A percentile compares a stretch with the other conserved stretches of the same genome.
Evolutionary conservation across 768 basidiomycete genomes (phyloP).

Genomic region (Peribolospora baueri): DNA sequence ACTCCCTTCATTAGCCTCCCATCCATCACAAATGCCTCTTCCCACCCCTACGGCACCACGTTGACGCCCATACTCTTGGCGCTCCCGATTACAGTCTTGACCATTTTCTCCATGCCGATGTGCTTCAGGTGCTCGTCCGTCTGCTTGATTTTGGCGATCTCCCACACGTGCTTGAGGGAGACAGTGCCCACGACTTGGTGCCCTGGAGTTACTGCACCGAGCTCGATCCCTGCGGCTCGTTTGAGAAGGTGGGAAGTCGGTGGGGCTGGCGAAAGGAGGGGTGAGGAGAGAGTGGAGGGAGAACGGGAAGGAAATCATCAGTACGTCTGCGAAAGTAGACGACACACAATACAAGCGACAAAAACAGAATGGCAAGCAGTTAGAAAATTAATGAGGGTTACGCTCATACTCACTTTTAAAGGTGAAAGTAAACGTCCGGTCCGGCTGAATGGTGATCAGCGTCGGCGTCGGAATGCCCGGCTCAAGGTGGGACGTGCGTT

Average conservation of each 20-base stretch:
- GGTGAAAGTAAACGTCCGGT: conserved; percentile 79
- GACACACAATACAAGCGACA: too few relatives aligned
- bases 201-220: conserved; percentile 44
- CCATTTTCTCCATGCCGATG: conserved; percentile 62
- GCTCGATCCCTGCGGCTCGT: conserved; percentile 66
- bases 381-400: too few relatives aligned
- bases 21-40: too few relatives aligned
- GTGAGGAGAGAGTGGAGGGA: too few relatives aligned
- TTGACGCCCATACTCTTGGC: conserved; percentile 70
- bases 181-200: conserved; percentile 56
- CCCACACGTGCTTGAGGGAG: conserved; percentile 89
- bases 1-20: too few relatives aligned
- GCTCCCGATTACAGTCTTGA: conserved; percentile 66
- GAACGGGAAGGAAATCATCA: too few relatives aligned
- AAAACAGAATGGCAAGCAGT: too few relatives aligned
- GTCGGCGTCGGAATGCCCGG: conserved; percentile 73
- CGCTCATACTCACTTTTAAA: conserved; percentile 31
- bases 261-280: conserved; percentile 26
- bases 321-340: too few relatives aligned
- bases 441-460: conserved; percentile 76
- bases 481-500: conserved; percentile 68
- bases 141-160: conserved; percentile 91
- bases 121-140: conserved; percentile 72
- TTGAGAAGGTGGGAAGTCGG: conserved; percentile 75
- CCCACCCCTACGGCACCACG: conserved; percentile 41